Evolutionary conservation across 106 monocot genomes (phyloP).

Genomic region (Dioscorea alata): DNA sequence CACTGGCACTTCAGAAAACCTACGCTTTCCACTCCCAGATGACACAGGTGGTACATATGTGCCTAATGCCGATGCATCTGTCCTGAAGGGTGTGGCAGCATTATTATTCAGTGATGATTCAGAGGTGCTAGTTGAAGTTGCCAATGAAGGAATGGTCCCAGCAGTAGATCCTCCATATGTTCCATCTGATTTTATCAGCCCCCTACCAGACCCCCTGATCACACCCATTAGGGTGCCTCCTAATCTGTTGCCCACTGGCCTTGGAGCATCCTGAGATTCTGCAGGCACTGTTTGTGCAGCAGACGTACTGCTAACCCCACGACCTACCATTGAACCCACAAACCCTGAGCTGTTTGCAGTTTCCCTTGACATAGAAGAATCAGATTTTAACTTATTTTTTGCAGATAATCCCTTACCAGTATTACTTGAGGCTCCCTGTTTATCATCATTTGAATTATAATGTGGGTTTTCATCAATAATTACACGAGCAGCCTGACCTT

Average conservation of each 20-base stretch:
- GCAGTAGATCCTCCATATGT: constrained; percentile 25
- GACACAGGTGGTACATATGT: constrained; percentile 40
- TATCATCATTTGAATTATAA: constrained; percentile 36
- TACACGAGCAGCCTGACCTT: constrained; percentile 70
- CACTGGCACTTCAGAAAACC: constrained; percentile 83
- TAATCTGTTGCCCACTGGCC: constrained; percentile 42
- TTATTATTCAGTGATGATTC: constrained; percentile 3
- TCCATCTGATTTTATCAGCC: constrained; percentile 63
- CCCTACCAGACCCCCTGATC: constrained; percentile 70
- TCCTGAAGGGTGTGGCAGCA: constrained; percentile 59
- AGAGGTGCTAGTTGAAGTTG: constrained; percentile 2
- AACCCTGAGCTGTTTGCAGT: constrained; percentile 17
- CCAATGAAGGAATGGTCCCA: constrained; percentile 9
- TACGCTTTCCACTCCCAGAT: constrained; percentile 63
- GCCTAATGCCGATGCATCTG: constrained; percentile 76
- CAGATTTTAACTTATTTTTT: constrained; percentile 47
- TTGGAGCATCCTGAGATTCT: constrained; percentile 36
- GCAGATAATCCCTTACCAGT: constrained; percentile 17
- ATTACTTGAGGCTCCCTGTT: constrained; percentile 3
- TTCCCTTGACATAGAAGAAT: constrained; percentile 25
- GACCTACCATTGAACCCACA: constrained; percentile 13
- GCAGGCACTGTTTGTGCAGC: constrained; percentile 18
- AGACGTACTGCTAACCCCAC: constrained; percentile 9
- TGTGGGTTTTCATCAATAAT: constrained; percentile 67
- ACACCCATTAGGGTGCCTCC: constrained; percentile 75